These are phyloP conservation scores for Suillus plorans DNA, from an alignment of 768 basidiomycete species.

Conservation along the genomic window DNA sequence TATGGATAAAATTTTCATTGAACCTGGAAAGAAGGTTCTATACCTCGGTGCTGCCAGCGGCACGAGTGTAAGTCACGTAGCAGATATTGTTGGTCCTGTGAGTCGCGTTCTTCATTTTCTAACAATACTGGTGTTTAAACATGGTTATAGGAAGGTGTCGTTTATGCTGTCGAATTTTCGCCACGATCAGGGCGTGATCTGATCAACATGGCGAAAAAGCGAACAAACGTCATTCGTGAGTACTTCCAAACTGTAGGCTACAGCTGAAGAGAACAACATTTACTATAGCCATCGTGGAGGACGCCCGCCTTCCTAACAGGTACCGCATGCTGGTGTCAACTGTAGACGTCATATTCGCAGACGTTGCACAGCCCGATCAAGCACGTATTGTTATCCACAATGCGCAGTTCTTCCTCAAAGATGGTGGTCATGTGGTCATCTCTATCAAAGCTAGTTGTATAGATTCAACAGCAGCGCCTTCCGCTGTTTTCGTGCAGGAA, in stretches of 20 bases:
- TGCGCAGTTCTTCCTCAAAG: conserved; percentile 94
- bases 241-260: conserved; percentile 14
- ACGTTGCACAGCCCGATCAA: conserved; percentile 98
- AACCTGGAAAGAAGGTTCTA: conserved; percentile 92
- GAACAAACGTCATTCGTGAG: conserved; percentile 98
- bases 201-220: conserved; percentile 99
- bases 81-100: conserved; percentile 96
- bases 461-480: conserved; percentile 91
- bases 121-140: conserved; percentile 14
- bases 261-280: conserved; percentile 1
- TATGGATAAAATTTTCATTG: conserved; percentile 89
- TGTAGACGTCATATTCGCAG: conserved; percentile 97
- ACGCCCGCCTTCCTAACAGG: conserved; percentile 93
- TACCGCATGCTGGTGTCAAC: conserved; percentile 96
- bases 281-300: conserved; percentile 85
- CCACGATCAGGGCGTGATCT: conserved; percentile 94
- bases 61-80: conserved; percentile 97
- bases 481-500: conserved; percentile 86
- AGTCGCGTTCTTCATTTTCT: conserved; percentile 27
- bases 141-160: conserved; percentile 76
- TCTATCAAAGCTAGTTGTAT: conserved; percentile 99
- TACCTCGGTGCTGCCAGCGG: conserved; percentile 98
- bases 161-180: conserved; percentile 99
- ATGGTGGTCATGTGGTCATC: conserved; percentile 88
- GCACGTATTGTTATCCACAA: conserved; percentile 94